phyloP scores from a whole-genome alignment of 768 basidiomycete species.

The Coprinopsis sp. region DNA sequence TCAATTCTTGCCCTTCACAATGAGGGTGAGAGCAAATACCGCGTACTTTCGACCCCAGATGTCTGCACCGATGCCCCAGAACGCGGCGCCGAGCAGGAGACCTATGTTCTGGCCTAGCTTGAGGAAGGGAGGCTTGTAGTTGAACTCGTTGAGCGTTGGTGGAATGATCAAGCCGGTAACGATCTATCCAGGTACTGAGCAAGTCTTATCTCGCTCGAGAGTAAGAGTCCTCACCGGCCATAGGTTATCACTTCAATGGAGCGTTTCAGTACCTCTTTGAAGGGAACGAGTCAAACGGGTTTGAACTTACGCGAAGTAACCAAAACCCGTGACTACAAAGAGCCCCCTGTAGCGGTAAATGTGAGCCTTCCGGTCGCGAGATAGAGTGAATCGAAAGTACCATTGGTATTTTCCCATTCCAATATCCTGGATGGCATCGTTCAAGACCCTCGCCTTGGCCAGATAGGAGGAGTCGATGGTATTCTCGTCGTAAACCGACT shows the following conservation, averaged over 20 bases:
- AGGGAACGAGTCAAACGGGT: neutral
- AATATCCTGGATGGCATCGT: conserved; percentile 15
- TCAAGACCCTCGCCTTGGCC: conserved; percentile 10
- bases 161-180: conserved; percentile 46
- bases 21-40: neutral
- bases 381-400: too few relatives aligned
- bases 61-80: conserved; percentile 67
- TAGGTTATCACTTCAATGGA: conserved; percentile 21
- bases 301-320: conserved; percentile 25
- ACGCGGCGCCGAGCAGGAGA: conserved; percentile 60
- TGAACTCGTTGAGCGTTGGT: conserved; percentile 63
- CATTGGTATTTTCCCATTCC: conserved; percentile 29
- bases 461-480: conserved; percentile 8
- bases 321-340: conserved; percentile 27
- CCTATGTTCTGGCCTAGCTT: conserved; percentile 72
- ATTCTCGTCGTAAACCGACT: conserved; percentile 4
- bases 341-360: too few relatives aligned
- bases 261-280: neutral
- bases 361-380: too few relatives aligned
- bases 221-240: conserved; percentile 21
- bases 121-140: conserved; percentile 54
- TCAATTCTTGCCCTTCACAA: conserved; percentile 4
- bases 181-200: conserved; percentile 13
- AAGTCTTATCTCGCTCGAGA: neutral
- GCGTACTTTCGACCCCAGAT: conserved; percentile 64